Evolutionary conservation across 2,329 filamentous ascomycete genomes (phyloP).

Genomic region (Pseudogymnoascus verrucosus): DNA sequence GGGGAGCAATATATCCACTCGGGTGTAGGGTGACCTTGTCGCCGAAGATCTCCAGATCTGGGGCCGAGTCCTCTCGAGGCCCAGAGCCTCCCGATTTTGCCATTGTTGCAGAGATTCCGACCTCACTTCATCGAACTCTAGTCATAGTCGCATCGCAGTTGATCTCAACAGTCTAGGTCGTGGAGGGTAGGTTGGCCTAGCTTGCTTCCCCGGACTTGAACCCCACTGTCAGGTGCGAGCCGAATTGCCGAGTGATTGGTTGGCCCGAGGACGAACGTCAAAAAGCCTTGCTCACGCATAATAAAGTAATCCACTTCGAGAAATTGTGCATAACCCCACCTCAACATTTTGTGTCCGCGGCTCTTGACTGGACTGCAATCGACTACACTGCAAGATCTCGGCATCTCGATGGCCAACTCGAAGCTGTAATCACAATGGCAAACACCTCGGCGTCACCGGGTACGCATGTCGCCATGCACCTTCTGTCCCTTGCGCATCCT

Average conservation of each 20-base stretch:
- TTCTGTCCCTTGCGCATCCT: constrained; percentile 73
- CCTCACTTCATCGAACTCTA: background rate
- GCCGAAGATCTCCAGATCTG: constrained; percentile 70
- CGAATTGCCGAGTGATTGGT: constrained; percentile 8
- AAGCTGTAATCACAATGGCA: constrained; percentile 1
- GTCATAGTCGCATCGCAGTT: background rate
- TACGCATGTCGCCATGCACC: constrained; percentile 41
- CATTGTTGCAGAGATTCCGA: constrained; percentile 26
- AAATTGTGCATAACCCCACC: constrained; percentile 3
- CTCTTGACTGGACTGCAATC: background rate
- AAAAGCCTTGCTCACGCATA: background rate
- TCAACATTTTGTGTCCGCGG: background rate
- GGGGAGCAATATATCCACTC: constrained; percentile 54
- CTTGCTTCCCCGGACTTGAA: constrained; percentile 3
- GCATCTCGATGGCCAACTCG: background rate
- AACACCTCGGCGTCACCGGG: constrained; percentile 20
- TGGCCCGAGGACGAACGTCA: background rate
- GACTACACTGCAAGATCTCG: background rate
- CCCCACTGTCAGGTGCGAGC: background rate
- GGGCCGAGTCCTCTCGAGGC: constrained; percentile 45
- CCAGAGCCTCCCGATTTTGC: constrained; percentile 19
- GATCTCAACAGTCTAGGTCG: background rate
- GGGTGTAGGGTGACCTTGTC: constrained; percentile 68
- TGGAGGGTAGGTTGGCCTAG: background rate
- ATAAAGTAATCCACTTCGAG: background rate